Evolutionary conservation across 495 filamentous ascomycete genomes (phyloP).

Genomic region (Penicillium subrubescens): DNA sequence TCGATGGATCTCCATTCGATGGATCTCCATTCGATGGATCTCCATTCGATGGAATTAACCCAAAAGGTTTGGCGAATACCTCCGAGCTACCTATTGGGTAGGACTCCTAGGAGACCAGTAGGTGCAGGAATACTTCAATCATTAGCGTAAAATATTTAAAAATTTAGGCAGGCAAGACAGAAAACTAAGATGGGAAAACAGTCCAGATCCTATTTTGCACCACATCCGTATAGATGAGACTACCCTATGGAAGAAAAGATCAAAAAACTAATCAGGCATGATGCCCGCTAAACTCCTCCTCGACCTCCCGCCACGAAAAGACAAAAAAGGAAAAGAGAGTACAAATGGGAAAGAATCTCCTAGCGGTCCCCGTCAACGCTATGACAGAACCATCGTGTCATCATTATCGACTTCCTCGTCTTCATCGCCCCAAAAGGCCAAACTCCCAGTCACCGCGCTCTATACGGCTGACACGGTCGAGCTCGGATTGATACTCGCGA

Average conservation of each 20-base stretch:
- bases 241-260: slow-evolving; percentile 19
- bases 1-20: no score
- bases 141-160: no score
- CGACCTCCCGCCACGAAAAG: slow-evolving; percentile 19
- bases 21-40: no score
- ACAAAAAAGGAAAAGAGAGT: slow-evolving; percentile 6
- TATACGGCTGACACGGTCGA: slow-evolving; percentile 72
- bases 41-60: no score
- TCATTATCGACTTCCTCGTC: slow-evolving; percentile 39
- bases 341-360: slow-evolving; percentile 1
- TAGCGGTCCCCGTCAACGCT: slow-evolving; percentile 8
- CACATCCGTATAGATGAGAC: slow-evolving; percentile 15
- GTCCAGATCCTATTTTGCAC: slow-evolving; percentile 24
- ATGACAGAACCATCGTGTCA: slow-evolving; percentile 47
- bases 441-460: slow-evolving; percentile 65
- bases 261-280: slow-evolving; percentile 19
- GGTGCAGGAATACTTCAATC: no score
- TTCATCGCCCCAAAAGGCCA: slow-evolving; percentile 42
- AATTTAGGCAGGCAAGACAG: neutral
- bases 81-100: no score
- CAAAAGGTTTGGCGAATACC: no score
- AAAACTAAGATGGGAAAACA: neutral
- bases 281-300: slow-evolving; percentile 23
- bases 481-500: slow-evolving; percentile 80
- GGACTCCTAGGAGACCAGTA: no score